Conservation (phyloP, 768 basidiomycete species). For the Guyanaporus albipodus region DNA sequence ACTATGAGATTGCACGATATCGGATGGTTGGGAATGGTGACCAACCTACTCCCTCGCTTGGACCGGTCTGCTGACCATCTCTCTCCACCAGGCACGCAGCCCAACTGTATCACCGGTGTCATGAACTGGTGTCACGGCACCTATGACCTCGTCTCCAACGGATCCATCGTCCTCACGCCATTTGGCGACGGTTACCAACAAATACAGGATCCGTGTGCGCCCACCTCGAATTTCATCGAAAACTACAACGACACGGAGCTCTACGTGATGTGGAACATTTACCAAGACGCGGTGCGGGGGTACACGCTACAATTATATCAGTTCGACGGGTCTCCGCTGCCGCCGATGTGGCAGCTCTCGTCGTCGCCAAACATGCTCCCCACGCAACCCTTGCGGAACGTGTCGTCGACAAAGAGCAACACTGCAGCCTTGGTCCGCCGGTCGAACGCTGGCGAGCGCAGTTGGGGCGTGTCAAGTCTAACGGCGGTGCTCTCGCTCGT, state of each 20-base stretch:
- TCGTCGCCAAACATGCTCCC: conserved; percentile 84
- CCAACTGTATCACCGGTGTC: conserved; percentile 85
- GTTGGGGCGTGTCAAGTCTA: conserved; percentile 14
- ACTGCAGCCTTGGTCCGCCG: conserved; percentile 11
- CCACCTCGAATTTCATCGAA: conserved; percentile 83
- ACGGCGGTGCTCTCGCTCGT: conserved; percentile 10
- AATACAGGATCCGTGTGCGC: conserved; percentile 90
- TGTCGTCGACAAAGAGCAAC: conserved; percentile 26
- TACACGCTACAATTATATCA: conserved; percentile 74
- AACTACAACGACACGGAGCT: conserved; percentile 74
- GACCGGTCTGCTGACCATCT: not conserved
- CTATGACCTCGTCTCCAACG: conserved; percentile 64
- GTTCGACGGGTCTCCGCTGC: conserved; percentile 72
- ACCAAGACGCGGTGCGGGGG: conserved; percentile 55
- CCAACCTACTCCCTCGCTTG: not conserved
- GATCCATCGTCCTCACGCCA: conserved; percentile 72
- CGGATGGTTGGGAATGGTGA: conserved; percentile 84
- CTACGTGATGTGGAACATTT: conserved; percentile 66
- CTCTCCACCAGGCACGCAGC: conserved; percentile 56
- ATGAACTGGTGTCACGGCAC: conserved; percentile 89
- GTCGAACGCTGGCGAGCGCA: conserved; percentile 26
- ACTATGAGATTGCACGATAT: conserved; percentile 89
- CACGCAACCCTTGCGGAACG: conserved; percentile 59
- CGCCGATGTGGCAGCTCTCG: conserved; percentile 67
- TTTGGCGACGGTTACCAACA: conserved; percentile 91